phyloP scores from a whole-genome alignment of 2,329 filamentous ascomycete species.

The Trichoderma sp. region DNA sequence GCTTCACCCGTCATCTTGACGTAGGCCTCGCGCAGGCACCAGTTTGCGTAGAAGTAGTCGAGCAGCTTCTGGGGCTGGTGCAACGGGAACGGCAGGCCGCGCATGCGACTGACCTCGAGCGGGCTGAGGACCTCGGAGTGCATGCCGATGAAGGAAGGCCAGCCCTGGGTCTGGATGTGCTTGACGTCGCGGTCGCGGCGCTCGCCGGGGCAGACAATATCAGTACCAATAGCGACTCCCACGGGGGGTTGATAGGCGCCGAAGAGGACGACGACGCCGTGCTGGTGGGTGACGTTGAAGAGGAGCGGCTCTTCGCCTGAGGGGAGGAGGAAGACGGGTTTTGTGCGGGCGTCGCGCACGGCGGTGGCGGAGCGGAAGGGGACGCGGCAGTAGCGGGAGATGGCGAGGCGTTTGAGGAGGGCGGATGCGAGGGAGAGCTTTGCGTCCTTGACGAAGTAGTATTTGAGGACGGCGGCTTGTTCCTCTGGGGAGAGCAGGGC shows the following conservation, averaged over 20 bases:
- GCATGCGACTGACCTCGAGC: constrained; percentile 62
- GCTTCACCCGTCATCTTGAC: constrained; percentile 82
- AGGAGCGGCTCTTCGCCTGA: constrained; percentile 48
- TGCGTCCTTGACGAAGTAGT: constrained; percentile 67
- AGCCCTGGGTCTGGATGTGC: constrained; percentile 59
- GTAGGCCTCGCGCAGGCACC: constrained; percentile 78
- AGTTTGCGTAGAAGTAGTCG: constrained; percentile 71
- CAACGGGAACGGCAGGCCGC: constrained; percentile 38
- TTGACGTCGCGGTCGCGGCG: constrained; percentile 59
- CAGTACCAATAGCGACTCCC: constrained; percentile 60
- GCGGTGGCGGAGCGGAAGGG: constrained; percentile 61
- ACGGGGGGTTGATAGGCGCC: constrained; percentile 44
- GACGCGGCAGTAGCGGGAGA: constrained; percentile 56
- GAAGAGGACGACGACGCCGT: constrained; percentile 68
- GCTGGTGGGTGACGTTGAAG: constrained; percentile 80
- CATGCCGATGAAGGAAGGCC: constrained; percentile 66
- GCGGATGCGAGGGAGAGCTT: constrained; percentile 71
- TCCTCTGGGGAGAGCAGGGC: constrained; percentile 54
- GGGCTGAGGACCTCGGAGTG: constrained; percentile 68
- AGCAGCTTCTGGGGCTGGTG: constrained; percentile 53
- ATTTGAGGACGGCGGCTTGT: constrained; percentile 55
- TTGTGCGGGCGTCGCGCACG: constrained; percentile 53
- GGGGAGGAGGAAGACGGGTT: constrained; percentile 53
- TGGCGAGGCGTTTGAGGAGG: constrained; percentile 69
- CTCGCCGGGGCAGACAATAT: constrained; percentile 74